Evolutionary conservation across 83 land plant genomes (phyloP), one percentile per base, ranked within the genome.

Genomic region (Thuja plicata): DNA sequence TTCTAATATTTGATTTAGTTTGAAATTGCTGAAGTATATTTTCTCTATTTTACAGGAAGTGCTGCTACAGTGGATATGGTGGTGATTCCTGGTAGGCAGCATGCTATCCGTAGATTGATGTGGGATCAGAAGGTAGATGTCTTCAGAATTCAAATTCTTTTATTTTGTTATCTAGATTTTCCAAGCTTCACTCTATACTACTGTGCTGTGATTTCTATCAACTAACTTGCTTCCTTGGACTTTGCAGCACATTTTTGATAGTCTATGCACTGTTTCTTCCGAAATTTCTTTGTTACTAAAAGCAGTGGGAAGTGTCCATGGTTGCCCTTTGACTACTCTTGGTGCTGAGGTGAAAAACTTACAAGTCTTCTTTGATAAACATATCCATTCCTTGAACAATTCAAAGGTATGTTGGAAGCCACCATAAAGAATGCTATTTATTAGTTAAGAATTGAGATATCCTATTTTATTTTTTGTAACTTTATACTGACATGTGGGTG

Each of bases 111-210:
- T 60, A 87, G 70, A 84, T 93, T 89, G 89, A 90, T 95, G 93
- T 94, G 95, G 94, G 73, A 90, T n/a, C 97, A 94, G 73, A 95
- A 95, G 95, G 97, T 92, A 88, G 62, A 57, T 43, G 73, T 87
- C 15, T 46, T 55, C 71, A 32, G 82, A 54, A 50, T 85, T 21
- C n/a, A 21, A 19, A 27, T 32, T 50, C 12, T 85, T 85, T 85
- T 50, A 35, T 60, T 21, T 60, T 40, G 84, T 41, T 80, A 21
- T 40, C 45, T 21, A 73, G 13, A 21, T 80, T 78, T 80, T 6
- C 21, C 12, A 21, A 73, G 10, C 11, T 32, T 15, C 19, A 48
- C 48, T 35, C 43, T 81, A 43, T 43, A 24, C 50, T 43, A 81
- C 38, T 6, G 1, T 11, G 81, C 43, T 40, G 8, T 40, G 41